Evolutionary conservation across 1,139 yeast species (phyloP).

Genomic region (Kodamaea sp.): DNA sequence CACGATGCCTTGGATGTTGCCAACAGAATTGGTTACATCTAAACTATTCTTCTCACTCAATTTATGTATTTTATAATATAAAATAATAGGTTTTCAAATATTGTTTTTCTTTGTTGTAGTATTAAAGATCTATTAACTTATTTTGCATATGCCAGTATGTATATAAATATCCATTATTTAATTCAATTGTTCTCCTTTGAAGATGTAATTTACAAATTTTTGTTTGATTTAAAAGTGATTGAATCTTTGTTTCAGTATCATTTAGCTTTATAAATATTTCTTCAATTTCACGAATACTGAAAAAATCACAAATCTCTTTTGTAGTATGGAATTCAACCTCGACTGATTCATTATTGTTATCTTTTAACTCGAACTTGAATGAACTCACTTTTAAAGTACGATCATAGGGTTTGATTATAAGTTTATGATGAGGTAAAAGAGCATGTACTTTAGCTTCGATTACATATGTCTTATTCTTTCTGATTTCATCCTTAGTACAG

Average conservation of each 20-base stretch:
- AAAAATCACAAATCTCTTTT: constrained; percentile 27
- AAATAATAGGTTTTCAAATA: constrained; percentile 7
- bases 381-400: constrained; percentile 28
- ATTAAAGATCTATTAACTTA: neutral
- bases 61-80: constrained; percentile 12
- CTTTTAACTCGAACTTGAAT: constrained; percentile 22
- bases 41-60: constrained; percentile 21
- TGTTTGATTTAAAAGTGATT: no score
- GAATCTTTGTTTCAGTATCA: neutral
- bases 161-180: constrained; percentile 4
- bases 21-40: constrained; percentile 98
- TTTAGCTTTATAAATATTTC: constrained; percentile 16
- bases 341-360: constrained; percentile 11
- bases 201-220: neutral
- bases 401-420: constrained; percentile 29
- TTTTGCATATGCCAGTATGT: constrained; percentile 6
- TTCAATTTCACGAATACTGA: constrained; percentile 28
- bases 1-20: constrained; percentile 99
- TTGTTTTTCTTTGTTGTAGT: neutral
- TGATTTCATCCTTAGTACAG: constrained; percentile 12
- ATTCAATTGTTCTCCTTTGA: constrained; percentile 3
- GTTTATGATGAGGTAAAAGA: constrained; percentile 18
- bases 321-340: constrained; percentile 25
- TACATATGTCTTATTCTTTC: constrained; percentile 17
- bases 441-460: constrained; percentile 19